phyloP scores from a whole-genome alignment of 495 filamentous ascomycete genomes.

The Hypoxylon perforatum region DNA sequence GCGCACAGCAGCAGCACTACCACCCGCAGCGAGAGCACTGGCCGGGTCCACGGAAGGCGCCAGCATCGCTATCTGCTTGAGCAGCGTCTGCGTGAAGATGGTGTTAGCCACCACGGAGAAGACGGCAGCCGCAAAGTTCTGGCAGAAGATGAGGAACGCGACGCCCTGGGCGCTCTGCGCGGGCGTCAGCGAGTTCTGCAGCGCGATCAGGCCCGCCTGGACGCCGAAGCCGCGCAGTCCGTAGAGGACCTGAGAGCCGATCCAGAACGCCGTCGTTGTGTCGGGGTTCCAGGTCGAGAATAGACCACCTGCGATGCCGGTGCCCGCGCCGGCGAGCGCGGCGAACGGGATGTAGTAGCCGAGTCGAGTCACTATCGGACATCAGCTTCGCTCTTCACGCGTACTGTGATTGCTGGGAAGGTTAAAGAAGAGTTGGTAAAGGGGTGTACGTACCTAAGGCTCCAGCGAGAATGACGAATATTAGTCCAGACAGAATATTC shows the following conservation, averaged over 20 bases:
- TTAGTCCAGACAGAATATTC: constrained; percentile 61
- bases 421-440: constrained; percentile 33
- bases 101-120: constrained; percentile 63
- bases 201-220: constrained; percentile 64
- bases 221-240: constrained; percentile 63
- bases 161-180: constrained; percentile 60
- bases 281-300: constrained; percentile 60
- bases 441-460: constrained; percentile 51
- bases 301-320: constrained; percentile 65
- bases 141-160: constrained; percentile 64
- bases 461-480: constrained; percentile 61
- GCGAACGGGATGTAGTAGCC: constrained; percentile 66
- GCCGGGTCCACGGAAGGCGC: constrained; percentile 55
- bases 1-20: constrained; percentile 52
- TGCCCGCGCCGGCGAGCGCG: constrained; percentile 64
- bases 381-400: constrained; percentile 23
- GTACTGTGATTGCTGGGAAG: not conserved
- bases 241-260: constrained; percentile 69
- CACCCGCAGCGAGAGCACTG: constrained; percentile 50
- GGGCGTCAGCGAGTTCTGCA: constrained; percentile 61
- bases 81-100: constrained; percentile 61
- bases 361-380: constrained; percentile 45
- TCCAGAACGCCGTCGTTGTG: constrained; percentile 63
- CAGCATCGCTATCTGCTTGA: constrained; percentile 44
- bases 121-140: constrained; percentile 63